phyloP scores from a whole-genome alignment of 2,329 filamentous ascomycete species.

The Ophiostoma triangulosporum region DNA sequence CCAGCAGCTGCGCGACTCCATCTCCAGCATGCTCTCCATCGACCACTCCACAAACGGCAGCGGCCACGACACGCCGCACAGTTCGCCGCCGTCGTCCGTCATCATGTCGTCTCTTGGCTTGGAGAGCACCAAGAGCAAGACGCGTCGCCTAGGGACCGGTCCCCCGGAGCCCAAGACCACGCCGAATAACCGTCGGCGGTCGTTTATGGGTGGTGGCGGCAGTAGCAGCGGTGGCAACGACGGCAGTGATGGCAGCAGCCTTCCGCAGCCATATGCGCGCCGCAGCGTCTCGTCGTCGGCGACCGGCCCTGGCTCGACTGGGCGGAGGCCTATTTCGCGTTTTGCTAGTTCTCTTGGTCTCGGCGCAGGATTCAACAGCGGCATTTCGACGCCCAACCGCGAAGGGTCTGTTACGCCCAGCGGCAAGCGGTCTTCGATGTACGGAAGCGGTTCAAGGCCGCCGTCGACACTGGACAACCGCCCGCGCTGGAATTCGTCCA shows the following conservation, averaged over 20 bases:
- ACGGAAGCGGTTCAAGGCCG: slow-evolving; percentile 12
- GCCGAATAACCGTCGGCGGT: slow-evolving; percentile 29
- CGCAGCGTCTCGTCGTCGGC: slow-evolving; percentile 30
- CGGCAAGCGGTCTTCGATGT: slow-evolving; percentile 19
- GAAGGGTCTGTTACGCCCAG: slow-evolving; percentile 36
- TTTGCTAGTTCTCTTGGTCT: slow-evolving; percentile 9
- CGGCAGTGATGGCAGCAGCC: slow-evolving; percentile 24
- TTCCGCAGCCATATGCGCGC: slow-evolving; percentile 31
- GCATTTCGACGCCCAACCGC: slow-evolving; percentile 21
- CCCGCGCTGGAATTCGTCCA: slow-evolving; percentile 60
- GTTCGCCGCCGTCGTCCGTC: slow-evolving; percentile 48
- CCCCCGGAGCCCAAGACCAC: slow-evolving; percentile 19
- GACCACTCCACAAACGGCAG: slow-evolving; percentile 61
- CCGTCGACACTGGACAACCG: slow-evolving; percentile 37
- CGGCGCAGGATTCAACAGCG: not conserved
- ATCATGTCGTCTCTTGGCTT: slow-evolving; percentile 44
- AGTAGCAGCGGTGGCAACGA: too few relatives aligned
- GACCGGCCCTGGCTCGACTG: slow-evolving; percentile 29
- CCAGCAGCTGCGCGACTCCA: slow-evolving; percentile 76
- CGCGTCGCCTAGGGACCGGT: slow-evolving; percentile 18
- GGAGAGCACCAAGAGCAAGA: slow-evolving; percentile 23
- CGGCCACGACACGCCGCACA: slow-evolving; percentile 56
- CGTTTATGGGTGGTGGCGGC: slow-evolving; percentile 23
- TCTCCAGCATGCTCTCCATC: slow-evolving; percentile 81
- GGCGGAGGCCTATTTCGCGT: slow-evolving; percentile 27